Evolutionary conservation across 768 basidiomycete genomes (phyloP), one percentile per base, ranked within the genome.

Genomic region (Nevesoporus exiguus): DNA sequence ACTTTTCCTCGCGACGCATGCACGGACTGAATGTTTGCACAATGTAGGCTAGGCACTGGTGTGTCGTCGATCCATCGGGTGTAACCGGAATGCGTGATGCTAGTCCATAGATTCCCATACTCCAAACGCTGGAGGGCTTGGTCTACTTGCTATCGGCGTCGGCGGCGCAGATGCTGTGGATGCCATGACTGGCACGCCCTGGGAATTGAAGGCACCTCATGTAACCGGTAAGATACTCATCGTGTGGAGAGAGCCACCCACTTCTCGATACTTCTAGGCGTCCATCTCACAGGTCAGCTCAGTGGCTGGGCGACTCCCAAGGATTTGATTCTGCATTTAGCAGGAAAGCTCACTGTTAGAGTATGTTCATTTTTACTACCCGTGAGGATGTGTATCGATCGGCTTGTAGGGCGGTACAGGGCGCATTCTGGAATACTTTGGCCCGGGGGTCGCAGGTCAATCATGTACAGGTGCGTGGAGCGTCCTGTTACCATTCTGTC

Each of bases 141-240:
- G 97, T 11, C 81, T 94, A 78, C 81, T 99, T 56, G 97, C 97
- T 5, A 97, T 98, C 50, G 97, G 97, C 48, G 96, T 99, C n/a
- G 97, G 97, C 56, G 97, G 97, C 51, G 97, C 96, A 31, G 97
- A 99, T 66, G 93, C 93, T 22, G 95, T 98, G 19, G 97, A 99
- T 71, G 96, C 94, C 9, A 88, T 99, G 85, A 98, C 95, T 3
- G 93, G 90, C 47, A 98, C 94, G 11, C 94, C 96, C 40, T 99
- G 97, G 97, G 96, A 98, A 71, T 75, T 98, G 48, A 97, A 96
- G 71, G 92, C 92, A 19, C 93, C 93, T 11, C 78, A 86, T 57
- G 78, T 97, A 27, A 79, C 89, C 47, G 91, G 90, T 89, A 58
- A 64, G 82, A 14, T 31, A 13, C 41, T 49, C 19, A 37, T 36